A percentile compares a stretch with the other conserved stretches of the same genome.
phyloP scores from a whole-genome alignment of 345 rosid genomes.

The Ceriops zippeliana region DNA sequence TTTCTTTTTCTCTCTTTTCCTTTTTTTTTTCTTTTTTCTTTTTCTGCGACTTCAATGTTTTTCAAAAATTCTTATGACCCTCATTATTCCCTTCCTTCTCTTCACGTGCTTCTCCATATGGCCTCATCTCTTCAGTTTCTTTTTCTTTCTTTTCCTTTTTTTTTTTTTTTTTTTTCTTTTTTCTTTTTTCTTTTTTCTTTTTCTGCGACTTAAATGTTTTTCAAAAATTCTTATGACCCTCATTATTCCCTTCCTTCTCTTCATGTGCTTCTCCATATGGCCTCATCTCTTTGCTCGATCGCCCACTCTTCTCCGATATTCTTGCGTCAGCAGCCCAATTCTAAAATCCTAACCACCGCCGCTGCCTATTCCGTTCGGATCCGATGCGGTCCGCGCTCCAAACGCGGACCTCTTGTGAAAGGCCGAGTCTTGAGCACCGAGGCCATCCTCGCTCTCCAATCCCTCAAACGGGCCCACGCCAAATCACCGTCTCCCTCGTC shows the following conservation, averaged over 20 bases:
- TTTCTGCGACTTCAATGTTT: no score
- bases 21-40: no score
- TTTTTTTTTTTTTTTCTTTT: no score
- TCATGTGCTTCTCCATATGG: background rate
- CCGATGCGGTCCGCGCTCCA: slow-evolving; percentile 66
- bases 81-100: no score
- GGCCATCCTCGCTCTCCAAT: slow-evolving; percentile 88
- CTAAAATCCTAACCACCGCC: slow-evolving; percentile 6
- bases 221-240: no score
- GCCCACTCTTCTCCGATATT: slow-evolving; percentile 16
- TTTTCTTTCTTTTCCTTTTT: no score
- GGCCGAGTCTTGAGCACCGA: slow-evolving; percentile 79
- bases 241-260: no score
- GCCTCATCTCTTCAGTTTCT: background rate
- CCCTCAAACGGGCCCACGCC: slow-evolving; percentile 61
- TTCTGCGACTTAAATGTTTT: no score
- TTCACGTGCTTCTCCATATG: background rate
- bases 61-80: no score
- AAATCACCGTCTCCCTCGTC: slow-evolving; percentile 21
- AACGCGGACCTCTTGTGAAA: slow-evolving; percentile 82
- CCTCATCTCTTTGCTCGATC: background rate
- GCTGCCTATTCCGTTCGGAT: slow-evolving; percentile 18
- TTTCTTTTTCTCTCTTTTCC: no score
- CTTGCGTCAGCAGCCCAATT: slow-evolving; percentile 12
- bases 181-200: no score